Base-by-base conservation (phyloP, 2,329 filamentous ascomycete genomes). In the Neonectria hederae region DNA sequence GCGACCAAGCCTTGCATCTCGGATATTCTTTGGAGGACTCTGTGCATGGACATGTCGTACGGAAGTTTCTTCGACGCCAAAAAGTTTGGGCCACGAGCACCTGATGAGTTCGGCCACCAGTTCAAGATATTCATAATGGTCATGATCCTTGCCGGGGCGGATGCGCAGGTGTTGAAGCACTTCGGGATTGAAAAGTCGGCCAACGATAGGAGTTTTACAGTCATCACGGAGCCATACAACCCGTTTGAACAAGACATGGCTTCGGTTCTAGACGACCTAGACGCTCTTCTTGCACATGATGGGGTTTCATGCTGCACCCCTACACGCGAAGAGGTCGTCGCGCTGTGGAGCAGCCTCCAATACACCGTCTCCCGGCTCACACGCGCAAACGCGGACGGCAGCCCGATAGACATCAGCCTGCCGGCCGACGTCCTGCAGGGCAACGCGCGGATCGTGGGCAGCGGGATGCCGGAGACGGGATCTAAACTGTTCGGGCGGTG, bases 131-230 rank as follows among this genome's bases (percentile, higher is more conserved):
- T 74, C 35, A 56, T 72, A 35, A 30, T 70, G 35, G 59, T 73
- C n/a, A 60, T 71, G 63, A 68, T 74, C 6, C 63, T 73, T 49
- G 73, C 77, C 6, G 76, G 75, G 54, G 78, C 78, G 17, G 80
- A 79, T 62, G 74, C 75, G 22, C 74, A 70, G 35, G 73, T 76
- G 2, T 75, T 75, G 35, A 64, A 74, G 55, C 72, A 77, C 26
- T 61, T 77, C 69, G 67, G 66, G 65, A 54, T 78, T 70, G 21
- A 74, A n/a, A 49, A 55, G 21, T n/a, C 54, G 10, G 30, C 38
- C 6, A 19, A 17, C 3, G 38, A 51, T 14, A 14, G 42, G 2
- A 19, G 30, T 2, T 32, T 43, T n/a, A 54, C 54, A 4, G 38
- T 62, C 28, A 48, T 60, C 17, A 38, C 54, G 11, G 54, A 58